A percentile compares a stretch with the other conserved stretches of the same genome.
Evolutionary conservation across 2,329 filamentous ascomycete genomes (phyloP).

Genomic region (Hymenoscyphus fraxineus): DNA sequence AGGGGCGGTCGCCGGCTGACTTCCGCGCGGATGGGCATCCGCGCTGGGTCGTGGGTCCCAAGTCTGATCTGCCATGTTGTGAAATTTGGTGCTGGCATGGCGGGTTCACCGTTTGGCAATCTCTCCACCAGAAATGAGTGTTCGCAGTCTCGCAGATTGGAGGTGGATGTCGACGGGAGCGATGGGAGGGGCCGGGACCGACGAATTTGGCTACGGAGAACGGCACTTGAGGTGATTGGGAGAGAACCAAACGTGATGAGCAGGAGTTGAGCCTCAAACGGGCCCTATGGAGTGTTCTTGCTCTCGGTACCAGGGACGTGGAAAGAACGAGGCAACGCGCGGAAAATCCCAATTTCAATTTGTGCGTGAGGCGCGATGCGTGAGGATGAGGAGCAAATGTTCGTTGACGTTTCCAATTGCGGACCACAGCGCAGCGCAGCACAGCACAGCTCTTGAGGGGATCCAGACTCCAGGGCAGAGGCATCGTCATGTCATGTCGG

Average conservation of each 20-base stretch:
- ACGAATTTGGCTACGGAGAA: constrained; percentile 2
- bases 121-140: constrained; percentile 1
- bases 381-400: too few relatives aligned
- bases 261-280: constrained; percentile 1
- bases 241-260: background rate
- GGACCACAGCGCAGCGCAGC: too few relatives aligned
- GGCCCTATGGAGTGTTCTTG: background rate
- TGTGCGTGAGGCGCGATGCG: background rate
- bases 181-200: background rate
- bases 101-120: constrained; percentile 2
- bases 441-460: background rate
- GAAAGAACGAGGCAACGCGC: background rate
- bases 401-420: too few relatives aligned
- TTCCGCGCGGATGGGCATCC: constrained; percentile 5
- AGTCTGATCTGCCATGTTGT: constrained; percentile 7
- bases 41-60: background rate
- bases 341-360: background rate
- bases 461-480: background rate
- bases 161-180: constrained; percentile 3
- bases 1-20: background rate
- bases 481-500: background rate
- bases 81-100: constrained; percentile 1
- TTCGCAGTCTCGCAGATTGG: constrained; percentile 1
- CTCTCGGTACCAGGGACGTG: constrained; percentile 4
- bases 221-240: constrained; percentile 5